Percentiles rank a stretch among this genome's conserved stretches.
These are phyloP conservation scores for Stephania cephalantha DNA, from an alignment of 164 flowering plant species.

Conservation along the genomic window DNA sequence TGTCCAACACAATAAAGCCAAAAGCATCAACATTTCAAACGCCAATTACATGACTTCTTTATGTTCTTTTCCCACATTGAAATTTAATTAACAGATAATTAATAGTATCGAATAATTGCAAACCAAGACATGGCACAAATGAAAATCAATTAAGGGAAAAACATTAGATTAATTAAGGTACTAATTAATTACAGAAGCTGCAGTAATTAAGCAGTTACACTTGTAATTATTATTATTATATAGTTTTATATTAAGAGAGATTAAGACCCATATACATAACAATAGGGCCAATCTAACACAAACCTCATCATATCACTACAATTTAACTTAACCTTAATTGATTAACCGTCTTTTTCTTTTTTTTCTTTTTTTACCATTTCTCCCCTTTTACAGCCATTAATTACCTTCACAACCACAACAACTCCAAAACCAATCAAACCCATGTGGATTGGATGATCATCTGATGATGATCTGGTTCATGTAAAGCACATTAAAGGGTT, in stretches of 20 bases:
- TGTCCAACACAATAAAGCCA: constrained; percentile 1
- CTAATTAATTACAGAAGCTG: no score
- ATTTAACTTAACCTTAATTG: background rate
- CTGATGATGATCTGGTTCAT: constrained; percentile 46
- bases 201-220: background rate
- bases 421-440: background rate
- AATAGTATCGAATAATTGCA: background rate
- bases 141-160: background rate
- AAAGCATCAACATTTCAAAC: background rate
- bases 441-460: constrained; percentile 25
- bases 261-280: constrained; percentile 7
- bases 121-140: background rate
- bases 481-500: constrained; percentile 30
- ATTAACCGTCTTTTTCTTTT: background rate
- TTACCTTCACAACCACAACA: constrained; percentile 5
- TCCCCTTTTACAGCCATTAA: background rate
- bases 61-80: background rate
- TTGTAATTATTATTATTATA: constrained; percentile 1
- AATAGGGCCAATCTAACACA: background rate
- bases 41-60: background rate
- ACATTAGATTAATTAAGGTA: background rate
- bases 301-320: background rate
- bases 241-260: background rate
- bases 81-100: no score
- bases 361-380: background rate